Conservation (phyloP, 192 early-diverging fungal species). For the Coemansia sp. region DNA sequence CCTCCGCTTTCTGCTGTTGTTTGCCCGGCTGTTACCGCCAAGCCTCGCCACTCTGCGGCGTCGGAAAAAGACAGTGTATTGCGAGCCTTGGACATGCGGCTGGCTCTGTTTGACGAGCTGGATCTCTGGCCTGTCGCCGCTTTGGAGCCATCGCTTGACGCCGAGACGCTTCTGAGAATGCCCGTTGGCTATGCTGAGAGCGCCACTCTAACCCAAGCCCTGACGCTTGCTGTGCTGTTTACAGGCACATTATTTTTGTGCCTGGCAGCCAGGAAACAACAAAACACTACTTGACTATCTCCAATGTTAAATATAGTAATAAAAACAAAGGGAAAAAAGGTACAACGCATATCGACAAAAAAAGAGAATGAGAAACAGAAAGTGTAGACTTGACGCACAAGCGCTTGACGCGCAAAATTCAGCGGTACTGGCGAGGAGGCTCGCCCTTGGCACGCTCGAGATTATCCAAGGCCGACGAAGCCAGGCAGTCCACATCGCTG, state of each 20-base stretch:
- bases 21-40: slow-evolving; percentile 9
- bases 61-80: slow-evolving; percentile 2
- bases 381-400: background rate
- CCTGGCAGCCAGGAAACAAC: background rate
- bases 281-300: no score
- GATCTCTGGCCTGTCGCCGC: slow-evolving; percentile 15
- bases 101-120: slow-evolving; percentile 48
- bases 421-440: slow-evolving; percentile 23
- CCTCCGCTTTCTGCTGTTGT: slow-evolving; percentile 37
- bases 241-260: slow-evolving; percentile 17
- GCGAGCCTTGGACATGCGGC: slow-evolving; percentile 16
- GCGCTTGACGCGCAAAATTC: background rate
- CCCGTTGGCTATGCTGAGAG: slow-evolving; percentile 25
- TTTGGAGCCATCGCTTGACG: slow-evolving; percentile 29
- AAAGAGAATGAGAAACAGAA: background rate
- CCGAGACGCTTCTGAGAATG: slow-evolving; percentile 41
- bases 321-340: background rate
- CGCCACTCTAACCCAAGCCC: slow-evolving; percentile 15
- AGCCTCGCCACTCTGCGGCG: background rate
- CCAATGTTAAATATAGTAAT: background rate
- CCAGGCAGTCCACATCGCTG: slow-evolving; percentile 44
- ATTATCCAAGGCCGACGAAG: slow-evolving; percentile 45
- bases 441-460: slow-evolving; percentile 45
- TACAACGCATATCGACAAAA: slow-evolving; percentile 17
- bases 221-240: slow-evolving; percentile 29